Evolutionary conservation across 805 yeast genomes (phyloP).

Genomic region (Yamadazyma phyllophila): DNA sequence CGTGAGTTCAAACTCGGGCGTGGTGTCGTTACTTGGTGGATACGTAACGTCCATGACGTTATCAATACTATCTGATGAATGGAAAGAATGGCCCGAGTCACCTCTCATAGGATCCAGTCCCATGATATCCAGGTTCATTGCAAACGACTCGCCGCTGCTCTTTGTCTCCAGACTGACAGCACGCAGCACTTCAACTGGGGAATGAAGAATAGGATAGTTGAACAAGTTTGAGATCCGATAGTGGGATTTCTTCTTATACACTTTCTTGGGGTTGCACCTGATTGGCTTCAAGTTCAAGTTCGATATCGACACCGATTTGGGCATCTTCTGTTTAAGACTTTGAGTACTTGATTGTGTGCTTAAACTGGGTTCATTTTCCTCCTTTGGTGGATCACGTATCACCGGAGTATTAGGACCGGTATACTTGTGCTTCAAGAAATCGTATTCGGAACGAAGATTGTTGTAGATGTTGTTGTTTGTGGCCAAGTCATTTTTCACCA

Average conservation of each 20-base stretch:
- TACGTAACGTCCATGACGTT: constrained; percentile 10
- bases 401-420: no score
- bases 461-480: constrained; percentile 32
- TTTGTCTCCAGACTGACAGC: no score
- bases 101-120: no score
- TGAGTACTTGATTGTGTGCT: background rate
- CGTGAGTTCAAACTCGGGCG: constrained; percentile 9
- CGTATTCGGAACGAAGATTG: constrained; percentile 28
- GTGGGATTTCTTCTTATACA: constrained; percentile 40
- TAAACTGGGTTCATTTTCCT: no score
- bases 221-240: constrained; percentile 39
- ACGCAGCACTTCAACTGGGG: constrained; percentile 6
- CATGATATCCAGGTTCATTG: no score
- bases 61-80: constrained; percentile 3
- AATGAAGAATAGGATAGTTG: constrained; percentile 29
- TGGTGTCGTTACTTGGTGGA: constrained; percentile 12
- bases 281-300: constrained; percentile 40
- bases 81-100: background rate
- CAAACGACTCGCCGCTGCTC: no score
- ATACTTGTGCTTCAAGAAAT: constrained; percentile 21
- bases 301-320: constrained; percentile 30
- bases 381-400: no score
- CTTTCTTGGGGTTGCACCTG: constrained; percentile 30
- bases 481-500: constrained; percentile 28
- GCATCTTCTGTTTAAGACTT: background rate